Base-by-base conservation (phyloP, 164 flowering plant genomes). In the Hamamelis virginiana region DNA sequence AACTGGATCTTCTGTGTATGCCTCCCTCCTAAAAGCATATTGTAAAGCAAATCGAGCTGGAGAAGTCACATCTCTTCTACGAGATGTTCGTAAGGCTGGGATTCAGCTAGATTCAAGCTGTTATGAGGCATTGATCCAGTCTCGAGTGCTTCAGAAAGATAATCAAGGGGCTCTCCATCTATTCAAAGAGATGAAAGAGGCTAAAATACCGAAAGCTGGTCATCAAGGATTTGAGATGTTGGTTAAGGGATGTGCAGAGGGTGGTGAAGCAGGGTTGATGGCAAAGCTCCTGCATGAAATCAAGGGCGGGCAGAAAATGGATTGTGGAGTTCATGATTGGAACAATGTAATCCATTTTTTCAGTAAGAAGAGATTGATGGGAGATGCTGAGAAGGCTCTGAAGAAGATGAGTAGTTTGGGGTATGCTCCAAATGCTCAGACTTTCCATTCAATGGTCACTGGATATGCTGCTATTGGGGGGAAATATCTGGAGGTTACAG, bases 361-460 rank as follows among this genome's bases (percentile, higher is more conserved):
- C 82, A 77, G 91, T 64, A 91, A 80, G 83, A 96, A 90, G 81
- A 82, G 92, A 79, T 72, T 96, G 65, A 93, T 96, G 96, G 83
- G 87, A 68, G 99, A 96, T 78, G 99, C 99, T 33, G 91, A 91
- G 77, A 96, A 90, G 81, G 98, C 99, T 76, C 68, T 93, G 74
- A 90, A 87, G 84, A 96, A 89, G 79, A 93, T 96, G 97, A 84
- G 77, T 72, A 86, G 88, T 69, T 83, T 90, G 73, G 99, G 98
- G 25, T 89, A 81, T 71, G 55, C 70, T 23, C 99, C 98, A 51
- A 92, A 96, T 83, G 95, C 95, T 46, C 97, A 91, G 73, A 96
- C 99, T 22, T 96, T 87, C 72, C 98, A 93, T 73, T 93, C 98
- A 27, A 70, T 96, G 85, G 97, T 93, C 59, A 93, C 93, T 14